Conservation (phyloP, 345 rosid species). For the Cardamine resedifolia region DNA sequence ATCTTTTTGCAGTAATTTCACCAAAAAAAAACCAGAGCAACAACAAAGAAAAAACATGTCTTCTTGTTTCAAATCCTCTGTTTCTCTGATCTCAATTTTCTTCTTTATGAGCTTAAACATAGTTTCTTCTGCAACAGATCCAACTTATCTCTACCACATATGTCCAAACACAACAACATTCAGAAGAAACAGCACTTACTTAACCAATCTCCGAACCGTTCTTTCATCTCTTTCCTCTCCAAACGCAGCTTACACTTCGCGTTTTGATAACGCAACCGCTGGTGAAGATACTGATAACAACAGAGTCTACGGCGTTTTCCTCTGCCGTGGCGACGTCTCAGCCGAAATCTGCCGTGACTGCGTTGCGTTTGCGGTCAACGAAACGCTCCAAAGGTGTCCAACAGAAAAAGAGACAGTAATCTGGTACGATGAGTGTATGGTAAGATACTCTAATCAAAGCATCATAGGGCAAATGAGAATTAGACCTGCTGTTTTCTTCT, state of each 20-base stretch:
- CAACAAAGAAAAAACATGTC: background rate
- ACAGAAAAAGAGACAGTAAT: slow-evolving; percentile 32
- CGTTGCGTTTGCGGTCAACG: slow-evolving; percentile 26
- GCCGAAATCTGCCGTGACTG: slow-evolving; percentile 38
- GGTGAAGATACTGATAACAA: slow-evolving; percentile 29
- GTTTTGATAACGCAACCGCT: slow-evolving; percentile 45
- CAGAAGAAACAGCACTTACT: slow-evolving; percentile 42
- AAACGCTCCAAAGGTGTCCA: slow-evolving; percentile 35
- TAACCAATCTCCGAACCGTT: slow-evolving; percentile 42
- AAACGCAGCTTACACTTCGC: slow-evolving; percentile 27
- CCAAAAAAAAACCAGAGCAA: background rate
- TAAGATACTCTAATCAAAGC: slow-evolving; percentile 41
- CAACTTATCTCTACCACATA: slow-evolving; percentile 33
- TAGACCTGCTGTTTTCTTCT: background rate
- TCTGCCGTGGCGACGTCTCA: slow-evolving; percentile 45
- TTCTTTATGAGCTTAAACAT: slow-evolving; percentile 23
- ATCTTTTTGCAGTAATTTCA: background rate
- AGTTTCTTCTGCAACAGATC: slow-evolving; percentile 32
- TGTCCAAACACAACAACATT: slow-evolving; percentile 37
- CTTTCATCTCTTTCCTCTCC: slow-evolving; percentile 40
- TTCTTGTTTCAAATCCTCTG: slow-evolving; percentile 25
- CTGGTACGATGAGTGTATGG: slow-evolving; percentile 47
- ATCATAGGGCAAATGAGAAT: slow-evolving; percentile 29
- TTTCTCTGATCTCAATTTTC: slow-evolving; percentile 13
- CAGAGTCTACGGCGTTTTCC: slow-evolving; percentile 42